Evolutionary conservation across 2,329 filamentous ascomycete genomes (phyloP).

Genomic region (Fusarium sublunatum): DNA sequence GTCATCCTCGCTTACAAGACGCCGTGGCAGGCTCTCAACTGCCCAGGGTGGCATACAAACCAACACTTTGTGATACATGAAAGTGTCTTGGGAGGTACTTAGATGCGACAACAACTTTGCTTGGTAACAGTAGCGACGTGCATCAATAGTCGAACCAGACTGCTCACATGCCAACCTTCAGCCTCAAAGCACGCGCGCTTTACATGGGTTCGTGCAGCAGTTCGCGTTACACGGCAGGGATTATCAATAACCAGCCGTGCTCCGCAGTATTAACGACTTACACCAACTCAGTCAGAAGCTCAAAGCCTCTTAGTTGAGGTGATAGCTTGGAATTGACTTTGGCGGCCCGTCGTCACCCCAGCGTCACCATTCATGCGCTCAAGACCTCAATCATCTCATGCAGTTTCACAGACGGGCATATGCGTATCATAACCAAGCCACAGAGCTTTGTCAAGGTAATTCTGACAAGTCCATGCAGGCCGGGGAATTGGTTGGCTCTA

Average conservation of each 20-base stretch:
- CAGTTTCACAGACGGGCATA: conserved; percentile 10
- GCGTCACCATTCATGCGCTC: conserved; percentile 15
- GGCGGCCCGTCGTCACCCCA: conserved; percentile 14
- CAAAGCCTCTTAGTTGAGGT: conserved; percentile 7
- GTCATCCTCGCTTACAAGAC: conserved; percentile 27
- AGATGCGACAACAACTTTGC: conserved; percentile 7
- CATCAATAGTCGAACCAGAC: conserved; percentile 32
- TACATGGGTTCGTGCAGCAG: conserved; percentile 21
- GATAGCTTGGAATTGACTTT: conserved; percentile 29
- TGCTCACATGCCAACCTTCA: conserved; percentile 32
- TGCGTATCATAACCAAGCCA: conserved; percentile 20
- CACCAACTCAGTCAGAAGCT: not conserved
- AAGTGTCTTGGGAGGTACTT: conserved; percentile 26
- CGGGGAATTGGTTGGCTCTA: conserved; percentile 13
- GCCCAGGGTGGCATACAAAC: conserved; percentile 13
- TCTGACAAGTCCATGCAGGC: conserved; percentile 1
- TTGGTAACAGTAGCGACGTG: conserved; percentile 24
- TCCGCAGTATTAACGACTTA: not conserved
- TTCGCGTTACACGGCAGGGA: conserved; percentile 20
- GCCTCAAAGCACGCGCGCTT: conserved; percentile 20
- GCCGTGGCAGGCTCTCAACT: conserved; percentile 4
- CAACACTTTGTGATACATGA: conserved; percentile 19
- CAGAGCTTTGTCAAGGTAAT: not conserved
- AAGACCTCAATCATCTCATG: conserved; percentile 5
- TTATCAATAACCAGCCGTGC: not conserved